Evolutionary conservation across 106 monocot genomes (phyloP).

Genomic region (Vanilla planifolia): DNA sequence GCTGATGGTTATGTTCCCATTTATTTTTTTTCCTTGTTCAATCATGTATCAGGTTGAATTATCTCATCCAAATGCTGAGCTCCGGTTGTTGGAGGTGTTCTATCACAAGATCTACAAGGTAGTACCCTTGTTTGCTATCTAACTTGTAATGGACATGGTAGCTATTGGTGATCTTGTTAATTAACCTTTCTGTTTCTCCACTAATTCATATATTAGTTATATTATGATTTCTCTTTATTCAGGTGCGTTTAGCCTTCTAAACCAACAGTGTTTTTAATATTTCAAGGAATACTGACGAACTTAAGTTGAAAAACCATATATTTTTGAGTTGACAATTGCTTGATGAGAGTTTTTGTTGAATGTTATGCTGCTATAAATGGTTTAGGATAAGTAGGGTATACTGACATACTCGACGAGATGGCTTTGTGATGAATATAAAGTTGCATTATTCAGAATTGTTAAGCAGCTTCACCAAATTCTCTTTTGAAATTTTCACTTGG

Average conservation of each 20-base stretch:
- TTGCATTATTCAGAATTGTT: too few relatives aligned
- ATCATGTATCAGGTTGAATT: slow-evolving; percentile 60
- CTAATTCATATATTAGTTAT: too few relatives aligned
- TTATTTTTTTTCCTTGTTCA: neutral
- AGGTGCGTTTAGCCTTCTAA: neutral
- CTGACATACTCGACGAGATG: too few relatives aligned
- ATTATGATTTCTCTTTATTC: too few relatives aligned
- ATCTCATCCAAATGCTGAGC: slow-evolving; percentile 69
- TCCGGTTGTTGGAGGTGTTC: slow-evolving; percentile 77
- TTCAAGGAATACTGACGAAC: neutral
- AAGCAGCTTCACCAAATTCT: too few relatives aligned
- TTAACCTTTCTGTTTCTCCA: too few relatives aligned
- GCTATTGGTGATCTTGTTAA: too few relatives aligned
- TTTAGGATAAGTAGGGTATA: too few relatives aligned
- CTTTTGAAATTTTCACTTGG: too few relatives aligned
- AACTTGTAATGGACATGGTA: too few relatives aligned
- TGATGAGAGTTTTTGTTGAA: neutral
- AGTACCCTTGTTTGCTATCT: neutral
- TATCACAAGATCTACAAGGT: slow-evolving; percentile 94
- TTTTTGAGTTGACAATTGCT: neutral
- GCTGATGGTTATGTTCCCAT: neutral
- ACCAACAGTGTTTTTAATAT: too few relatives aligned
- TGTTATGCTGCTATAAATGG: neutral
- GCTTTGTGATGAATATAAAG: too few relatives aligned
- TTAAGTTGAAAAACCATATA: neutral